Conservation (phyloP, 2,329 filamentous ascomycete species). For the Malbranchea zuffiana region DNA sequence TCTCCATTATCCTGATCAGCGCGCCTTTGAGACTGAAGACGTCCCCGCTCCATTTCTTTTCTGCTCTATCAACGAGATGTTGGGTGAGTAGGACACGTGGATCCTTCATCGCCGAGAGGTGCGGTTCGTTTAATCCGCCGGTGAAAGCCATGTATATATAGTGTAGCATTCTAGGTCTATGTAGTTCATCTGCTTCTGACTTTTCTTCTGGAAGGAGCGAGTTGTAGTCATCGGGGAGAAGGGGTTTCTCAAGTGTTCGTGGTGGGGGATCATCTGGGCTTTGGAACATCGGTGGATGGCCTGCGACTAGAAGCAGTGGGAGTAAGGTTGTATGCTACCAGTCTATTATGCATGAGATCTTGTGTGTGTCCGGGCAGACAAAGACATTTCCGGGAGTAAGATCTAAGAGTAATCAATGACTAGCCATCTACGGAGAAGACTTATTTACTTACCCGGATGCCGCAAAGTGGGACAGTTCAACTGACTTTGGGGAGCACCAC, state of each 20-base stretch:
- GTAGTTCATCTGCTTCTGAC: constrained; percentile 17
- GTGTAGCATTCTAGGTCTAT: constrained; percentile 15
- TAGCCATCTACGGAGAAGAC: background rate
- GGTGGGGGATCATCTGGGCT: constrained; percentile 18
- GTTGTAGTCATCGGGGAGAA: constrained; percentile 15
- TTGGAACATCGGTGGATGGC: constrained; percentile 15
- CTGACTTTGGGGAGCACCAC: background rate
- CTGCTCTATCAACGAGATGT: constrained; percentile 18
- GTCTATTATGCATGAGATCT: constrained; percentile 12
- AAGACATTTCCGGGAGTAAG: constrained; percentile 10
- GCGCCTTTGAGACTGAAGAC: constrained; percentile 17
- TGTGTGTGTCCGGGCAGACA: constrained; percentile 7
- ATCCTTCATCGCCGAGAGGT: constrained; percentile 17
- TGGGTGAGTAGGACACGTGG: constrained; percentile 16
- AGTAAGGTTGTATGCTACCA: constrained; percentile 10
- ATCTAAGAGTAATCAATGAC: constrained; percentile 8
- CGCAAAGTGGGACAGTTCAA: constrained; percentile 12
- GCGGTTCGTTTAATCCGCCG: constrained; percentile 17
- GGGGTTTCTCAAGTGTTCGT: constrained; percentile 13
- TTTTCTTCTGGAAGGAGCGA: constrained; percentile 15
- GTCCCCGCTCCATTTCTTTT: constrained; percentile 19
- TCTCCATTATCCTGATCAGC: constrained; percentile 15
- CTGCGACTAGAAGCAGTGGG: constrained; percentile 7
- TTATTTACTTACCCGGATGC: constrained; percentile 13
- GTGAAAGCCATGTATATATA: constrained; percentile 20